These are phyloP conservation scores for Cichorium intybus DNA, from an alignment of 140 eudicot genomes.

Conservation along the genomic window DNA sequence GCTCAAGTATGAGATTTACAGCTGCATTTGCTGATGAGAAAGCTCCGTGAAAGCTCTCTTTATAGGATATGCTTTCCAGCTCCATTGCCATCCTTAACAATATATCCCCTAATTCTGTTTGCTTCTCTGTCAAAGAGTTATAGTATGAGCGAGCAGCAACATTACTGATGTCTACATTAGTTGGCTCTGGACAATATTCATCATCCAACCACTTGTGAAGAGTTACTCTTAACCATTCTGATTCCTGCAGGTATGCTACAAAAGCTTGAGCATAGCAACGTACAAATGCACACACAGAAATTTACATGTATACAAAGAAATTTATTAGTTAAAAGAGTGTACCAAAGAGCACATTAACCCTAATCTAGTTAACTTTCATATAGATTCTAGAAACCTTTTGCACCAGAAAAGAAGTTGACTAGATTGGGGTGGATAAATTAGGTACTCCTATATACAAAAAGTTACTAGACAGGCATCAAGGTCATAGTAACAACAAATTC, in stretches of 20 bases:
- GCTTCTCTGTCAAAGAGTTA: slow-evolving; percentile 53
- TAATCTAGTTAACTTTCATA: neutral
- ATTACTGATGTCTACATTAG: slow-evolving; percentile 74
- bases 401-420: neutral
- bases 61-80: slow-evolving; percentile 67
- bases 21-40: slow-evolving; percentile 98
- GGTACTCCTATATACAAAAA: neutral
- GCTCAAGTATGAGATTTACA: slow-evolving; percentile 65
- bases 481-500: slow-evolving; percentile 6
- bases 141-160: slow-evolving; percentile 73
- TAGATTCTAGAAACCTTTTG: neutral
- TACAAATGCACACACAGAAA: neutral
- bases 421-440: neutral
- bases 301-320: neutral
- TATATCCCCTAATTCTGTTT: slow-evolving; percentile 83
- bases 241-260: slow-evolving; percentile 56
- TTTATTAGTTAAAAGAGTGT: neutral
- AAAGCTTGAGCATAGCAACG: slow-evolving; percentile 4
- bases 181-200: slow-evolving; percentile 84
- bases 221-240: slow-evolving; percentile 83
- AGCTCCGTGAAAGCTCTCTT: slow-evolving; percentile 97
- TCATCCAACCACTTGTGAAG: slow-evolving; percentile 93
- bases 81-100: slow-evolving; percentile 75
- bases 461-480: neutral
- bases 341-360: neutral